Base-by-base conservation (phyloP, 148 eudicot species). In the Fagopyrum esculentum region DNA sequence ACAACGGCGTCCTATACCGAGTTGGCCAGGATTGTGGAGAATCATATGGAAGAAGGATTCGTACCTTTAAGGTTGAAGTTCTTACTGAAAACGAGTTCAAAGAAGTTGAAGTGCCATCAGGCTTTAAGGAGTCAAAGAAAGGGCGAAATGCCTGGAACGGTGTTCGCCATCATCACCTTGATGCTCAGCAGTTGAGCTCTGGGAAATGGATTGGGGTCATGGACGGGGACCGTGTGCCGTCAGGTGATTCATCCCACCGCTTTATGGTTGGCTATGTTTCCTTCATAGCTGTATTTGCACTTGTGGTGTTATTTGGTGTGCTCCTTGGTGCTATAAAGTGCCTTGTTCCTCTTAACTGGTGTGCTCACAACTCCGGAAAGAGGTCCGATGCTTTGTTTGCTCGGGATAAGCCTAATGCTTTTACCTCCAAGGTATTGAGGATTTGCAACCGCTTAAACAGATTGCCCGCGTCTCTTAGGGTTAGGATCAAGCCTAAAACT, bases 151-250 rank as follows among this genome's bases (percentile, higher is more conserved):
- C 92, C 2, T 95, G 99, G 99, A 92, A 92, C 77, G 97, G 97
- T 15, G 84, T 83, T 64, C 96, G 99, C 51, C 75, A 84, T 74
- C 99, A 95, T 83, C 97, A 90, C 78, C 93, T 95, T 26, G 99
- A 95, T 73, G 93, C 73, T 45, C 99, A 90, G 78, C 86, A 79
- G 84, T 86, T 95, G 22, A 81, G 83, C 75, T 82, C 96, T 4
- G 91, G 97, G 17, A 80, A 84, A 76, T 95, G 99, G 99, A 77
- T 95, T 43, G 97, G 83, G 54, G 78, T 95, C 73, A 81, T 89
- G 84, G 99, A 95, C 77, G 99, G 96, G 45, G 99, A 95, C 63
- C 86, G 96, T 51, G 93, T 92, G 61, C 91, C 93, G 2, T 95
- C 99, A 0, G 99, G 99, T 9, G 96, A 95, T 73, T 40, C 84